phyloP scores from a whole-genome alignment of 805 yeast species.

The Kazachstania viticola region DNA sequence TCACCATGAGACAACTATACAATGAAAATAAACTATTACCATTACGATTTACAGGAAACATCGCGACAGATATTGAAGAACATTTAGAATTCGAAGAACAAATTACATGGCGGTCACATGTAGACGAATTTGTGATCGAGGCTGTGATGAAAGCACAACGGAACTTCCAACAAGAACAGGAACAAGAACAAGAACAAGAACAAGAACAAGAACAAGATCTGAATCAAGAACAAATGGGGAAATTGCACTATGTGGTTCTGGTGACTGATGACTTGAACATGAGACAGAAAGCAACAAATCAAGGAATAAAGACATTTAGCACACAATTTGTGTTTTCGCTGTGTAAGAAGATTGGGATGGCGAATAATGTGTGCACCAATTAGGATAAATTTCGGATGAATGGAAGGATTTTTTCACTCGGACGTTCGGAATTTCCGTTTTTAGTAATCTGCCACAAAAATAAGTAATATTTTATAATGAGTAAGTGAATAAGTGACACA shows the following conservation, averaged over 20 bases:
- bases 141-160: slow-evolving; percentile 28
- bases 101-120: slow-evolving; percentile 58
- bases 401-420: too few species aligned
- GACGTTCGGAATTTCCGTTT: too few species aligned
- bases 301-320: slow-evolving; percentile 22
- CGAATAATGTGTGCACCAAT: slow-evolving; percentile 6
- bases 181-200: not conserved
- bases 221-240: slow-evolving; percentile 2
- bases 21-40: slow-evolving; percentile 45
- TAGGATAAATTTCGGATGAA: too few species aligned
- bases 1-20: slow-evolving; percentile 57
- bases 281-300: slow-evolving; percentile 44
- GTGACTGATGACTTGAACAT: slow-evolving; percentile 68
- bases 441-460: too few species aligned
- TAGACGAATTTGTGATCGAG: slow-evolving; percentile 57
- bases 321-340: slow-evolving; percentile 26
- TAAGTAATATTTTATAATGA: too few species aligned
- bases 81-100: slow-evolving; percentile 65
- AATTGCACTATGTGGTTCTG: slow-evolving; percentile 45
- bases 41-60: slow-evolving; percentile 56
- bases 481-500: too few species aligned
- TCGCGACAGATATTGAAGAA: slow-evolving; percentile 58
- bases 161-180: slow-evolving; percentile 3
- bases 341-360: slow-evolving; percentile 14
- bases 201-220: not conserved